Conservation (phyloP, 164 flowering plant species). For the Hamamelis virginiana region DNA sequence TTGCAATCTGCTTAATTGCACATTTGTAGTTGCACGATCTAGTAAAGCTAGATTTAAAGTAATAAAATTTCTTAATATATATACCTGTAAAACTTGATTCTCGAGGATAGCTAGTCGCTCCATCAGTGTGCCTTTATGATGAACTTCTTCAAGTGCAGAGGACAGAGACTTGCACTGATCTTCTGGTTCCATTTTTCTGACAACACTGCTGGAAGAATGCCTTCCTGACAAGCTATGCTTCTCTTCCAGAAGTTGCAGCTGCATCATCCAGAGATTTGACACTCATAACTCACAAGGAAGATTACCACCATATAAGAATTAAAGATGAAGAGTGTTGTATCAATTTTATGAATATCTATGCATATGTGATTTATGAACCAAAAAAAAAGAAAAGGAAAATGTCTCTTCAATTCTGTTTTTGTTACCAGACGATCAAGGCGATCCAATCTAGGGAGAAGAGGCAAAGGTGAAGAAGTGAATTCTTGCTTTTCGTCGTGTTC, state of each 20-base stretch:
- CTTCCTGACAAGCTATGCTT: slow-evolving; percentile 28
- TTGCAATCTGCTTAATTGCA: too few relatives aligned
- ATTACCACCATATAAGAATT: not conserved
- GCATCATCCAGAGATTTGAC: slow-evolving; percentile 8
- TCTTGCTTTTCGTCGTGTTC: slow-evolving; percentile 25
- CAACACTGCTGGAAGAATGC: slow-evolving; percentile 8
- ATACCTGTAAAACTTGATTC: slow-evolving; percentile 46
- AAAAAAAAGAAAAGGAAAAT: too few relatives aligned
- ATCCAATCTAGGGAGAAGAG: slow-evolving; percentile 52
- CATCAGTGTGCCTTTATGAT: slow-evolving; percentile 50
- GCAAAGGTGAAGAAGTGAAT: slow-evolving; percentile 20
- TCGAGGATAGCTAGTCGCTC: slow-evolving; percentile 47
- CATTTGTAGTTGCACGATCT: too few relatives aligned
- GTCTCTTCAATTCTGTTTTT: too few relatives aligned
- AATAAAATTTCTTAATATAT: slow-evolving; percentile 4
- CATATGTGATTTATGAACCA: too few relatives aligned
- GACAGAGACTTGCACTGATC: slow-evolving; percentile 33
- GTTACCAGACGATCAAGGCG: slow-evolving; percentile 60
- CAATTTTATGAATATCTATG: too few relatives aligned
- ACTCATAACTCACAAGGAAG: not conserved
- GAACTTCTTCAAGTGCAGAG: slow-evolving; percentile 52
- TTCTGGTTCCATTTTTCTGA: slow-evolving; percentile 9
- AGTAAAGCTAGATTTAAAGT: too few relatives aligned
- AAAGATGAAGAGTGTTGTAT: not conserved
- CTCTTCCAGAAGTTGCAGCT: slow-evolving; percentile 50